A percentile compares a stretch with the other conserved stretches of the same genome.
phyloP scores from a whole-genome alignment of 2,329 filamentous ascomycete genomes.

The Fusarium agapanthi region DNA sequence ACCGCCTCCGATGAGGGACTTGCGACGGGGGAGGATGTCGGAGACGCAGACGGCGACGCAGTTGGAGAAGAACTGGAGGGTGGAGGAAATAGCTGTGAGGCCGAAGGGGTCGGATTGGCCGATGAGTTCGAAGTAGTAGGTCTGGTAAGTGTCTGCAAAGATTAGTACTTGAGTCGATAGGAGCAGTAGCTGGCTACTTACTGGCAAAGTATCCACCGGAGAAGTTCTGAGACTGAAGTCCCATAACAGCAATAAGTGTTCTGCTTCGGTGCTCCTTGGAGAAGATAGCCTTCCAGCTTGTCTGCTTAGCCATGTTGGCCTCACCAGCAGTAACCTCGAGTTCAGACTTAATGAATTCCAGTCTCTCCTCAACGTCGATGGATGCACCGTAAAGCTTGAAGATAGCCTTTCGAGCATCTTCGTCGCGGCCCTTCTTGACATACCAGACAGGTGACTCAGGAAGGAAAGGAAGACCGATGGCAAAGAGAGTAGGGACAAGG shows the following conservation, averaged over 20 bases:
- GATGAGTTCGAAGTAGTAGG: slow-evolving; percentile 45
- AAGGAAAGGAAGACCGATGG: slow-evolving; percentile 36
- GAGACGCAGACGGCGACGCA: slow-evolving; percentile 37
- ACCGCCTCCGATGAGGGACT: slow-evolving; percentile 40
- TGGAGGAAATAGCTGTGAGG: slow-evolving; percentile 42
- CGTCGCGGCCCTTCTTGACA: slow-evolving; percentile 41
- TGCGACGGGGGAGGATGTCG: slow-evolving; percentile 40
- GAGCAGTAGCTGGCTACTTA: background rate
- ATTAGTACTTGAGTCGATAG: background rate
- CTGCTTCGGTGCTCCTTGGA: slow-evolving; percentile 41
- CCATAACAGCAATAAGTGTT: slow-evolving; percentile 40
- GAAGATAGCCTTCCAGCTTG: slow-evolving; percentile 44
- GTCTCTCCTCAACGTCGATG: slow-evolving; percentile 35
- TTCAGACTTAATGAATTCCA: slow-evolving; percentile 41
- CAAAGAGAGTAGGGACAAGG: slow-evolving; percentile 40
- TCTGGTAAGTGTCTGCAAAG: slow-evolving; percentile 41
- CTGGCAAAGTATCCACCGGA: slow-evolving; percentile 45
- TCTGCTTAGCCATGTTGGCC: slow-evolving; percentile 37
- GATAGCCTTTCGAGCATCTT: slow-evolving; percentile 42
- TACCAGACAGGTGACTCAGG: slow-evolving; percentile 44
- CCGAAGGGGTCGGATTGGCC: slow-evolving; percentile 43
- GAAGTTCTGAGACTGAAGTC: slow-evolving; percentile 42
- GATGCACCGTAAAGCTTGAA: slow-evolving; percentile 35
- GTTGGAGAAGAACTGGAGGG: slow-evolving; percentile 42
- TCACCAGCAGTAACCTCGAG: slow-evolving; percentile 39